Evolutionary conservation across 164 flowering plant species (phyloP).

Genomic region (Tinospora cordifolia): DNA sequence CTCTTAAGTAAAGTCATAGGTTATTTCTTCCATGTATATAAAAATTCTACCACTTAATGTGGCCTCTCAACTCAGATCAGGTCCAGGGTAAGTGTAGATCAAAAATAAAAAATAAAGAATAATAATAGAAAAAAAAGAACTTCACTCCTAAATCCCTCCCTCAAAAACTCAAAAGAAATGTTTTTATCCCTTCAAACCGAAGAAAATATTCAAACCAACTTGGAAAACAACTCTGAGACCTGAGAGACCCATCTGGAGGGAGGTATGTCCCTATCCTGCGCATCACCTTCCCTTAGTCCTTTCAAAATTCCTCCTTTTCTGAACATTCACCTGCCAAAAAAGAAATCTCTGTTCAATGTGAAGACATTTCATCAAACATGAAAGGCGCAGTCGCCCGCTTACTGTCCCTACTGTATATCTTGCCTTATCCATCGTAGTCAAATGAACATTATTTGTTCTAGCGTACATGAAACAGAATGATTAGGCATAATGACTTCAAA

Average conservation of each 20-base stretch:
- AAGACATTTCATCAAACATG: background rate
- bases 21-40: too few species aligned
- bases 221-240: constrained; percentile 16
- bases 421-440: background rate
- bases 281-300: constrained; percentile 8
- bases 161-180: background rate
- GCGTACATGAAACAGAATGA: constrained; percentile 5
- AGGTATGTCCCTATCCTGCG: constrained; percentile 39
- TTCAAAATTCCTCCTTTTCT: constrained; percentile 9
- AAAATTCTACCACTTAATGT: too few species aligned
- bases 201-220: constrained; percentile 31
- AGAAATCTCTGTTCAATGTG: background rate
- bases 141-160: background rate
- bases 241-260: constrained; percentile 23
- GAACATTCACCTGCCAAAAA: constrained; percentile 1
- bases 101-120: too few species aligned
- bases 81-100: too few species aligned
- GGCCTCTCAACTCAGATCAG: too few species aligned
- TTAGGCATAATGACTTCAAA: background rate
- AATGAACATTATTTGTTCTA: background rate
- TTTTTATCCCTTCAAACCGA: constrained; percentile 29
- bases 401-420: background rate
- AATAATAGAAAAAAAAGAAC: too few species aligned
- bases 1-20: too few species aligned
- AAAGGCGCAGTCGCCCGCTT: background rate